These are phyloP conservation scores for Vigna hirtella DNA, from an alignment of 306 rosid species.

Conservation along the genomic window DNA sequence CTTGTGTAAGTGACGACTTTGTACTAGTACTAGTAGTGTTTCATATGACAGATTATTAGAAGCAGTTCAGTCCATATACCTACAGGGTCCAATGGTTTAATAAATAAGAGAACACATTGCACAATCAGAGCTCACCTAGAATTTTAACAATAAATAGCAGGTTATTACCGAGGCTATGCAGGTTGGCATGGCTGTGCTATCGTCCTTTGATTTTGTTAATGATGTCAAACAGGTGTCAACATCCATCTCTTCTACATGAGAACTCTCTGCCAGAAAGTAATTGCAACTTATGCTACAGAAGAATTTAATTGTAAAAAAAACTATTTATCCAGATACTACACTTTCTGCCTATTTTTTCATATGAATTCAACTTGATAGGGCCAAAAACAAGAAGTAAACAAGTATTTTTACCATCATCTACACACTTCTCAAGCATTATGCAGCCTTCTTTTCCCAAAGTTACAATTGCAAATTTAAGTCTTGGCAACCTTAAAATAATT, in stretches of 20 bases:
- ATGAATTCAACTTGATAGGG: conserved; percentile 22
- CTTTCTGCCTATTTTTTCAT: conserved; percentile 23
- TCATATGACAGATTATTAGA: conserved; percentile 10
- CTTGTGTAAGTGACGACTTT: neutral
- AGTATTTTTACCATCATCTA: conserved; percentile 56
- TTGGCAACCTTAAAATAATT: conserved; percentile 74
- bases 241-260: conserved; percentile 65
- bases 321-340: conserved; percentile 23
- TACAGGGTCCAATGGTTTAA: neutral
- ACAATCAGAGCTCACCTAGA: conserved; percentile 4
- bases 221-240: conserved; percentile 57
- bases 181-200: conserved; percentile 60
- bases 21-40: neutral
- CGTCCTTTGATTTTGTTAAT: conserved; percentile 59
- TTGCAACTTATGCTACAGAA: conserved; percentile 15
- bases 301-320: conserved; percentile 32
- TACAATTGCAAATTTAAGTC: conserved; percentile 76
- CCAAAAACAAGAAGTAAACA: neutral
- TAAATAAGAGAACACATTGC: conserved; percentile 1
- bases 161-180: conserved; percentile 70
- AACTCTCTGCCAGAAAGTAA: conserved; percentile 56
- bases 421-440: conserved; percentile 83
- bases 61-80: neutral
- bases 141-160: conserved; percentile 21
- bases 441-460: conserved; percentile 94